Base-by-base conservation (phyloP, 352 stramenopile genomes). In the Pythium sp. region DNA sequence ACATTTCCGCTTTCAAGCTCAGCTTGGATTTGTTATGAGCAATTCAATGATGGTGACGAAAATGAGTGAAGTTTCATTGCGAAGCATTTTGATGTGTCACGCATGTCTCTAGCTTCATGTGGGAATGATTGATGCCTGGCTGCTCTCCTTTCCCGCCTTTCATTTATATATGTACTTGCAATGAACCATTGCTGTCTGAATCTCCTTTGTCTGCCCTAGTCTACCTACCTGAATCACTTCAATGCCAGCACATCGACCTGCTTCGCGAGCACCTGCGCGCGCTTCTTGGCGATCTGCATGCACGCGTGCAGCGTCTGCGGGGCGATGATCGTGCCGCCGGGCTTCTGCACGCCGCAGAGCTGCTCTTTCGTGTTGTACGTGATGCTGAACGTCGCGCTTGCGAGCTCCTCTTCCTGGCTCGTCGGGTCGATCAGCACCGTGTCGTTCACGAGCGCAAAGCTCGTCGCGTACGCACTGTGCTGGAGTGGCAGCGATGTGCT, bases 331-430 rank as follows among this genome's bases (percentile, higher is more conserved):
- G 66, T 56, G 9, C 87, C 87, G 26, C 87, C 87, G 9, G 87
- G 71, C 67, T 95, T 95, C 69, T 92, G 77, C 51, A 95, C 82
- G 24, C 85, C 66, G 58, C 77, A 86, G 51, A 95, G 81, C 69
- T 90, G 73, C 18, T 72, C 76, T 5, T 84, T 69, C 14, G 81
- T 88, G 54, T 68, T 92, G 74, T 91, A 91, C 28, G 84, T 79
- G 66, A 94, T 69, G 56, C 71, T 87, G 67, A 92, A 85, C n/a
- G 76, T 65, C 65, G 79, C 73, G 58, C 62, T 77, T 22, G 86
- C 74, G 12, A 90, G 74, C n/a, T 80, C 67, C 65, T 95, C 87
- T 62, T 95, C 87, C 51, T 88, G 74, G 61, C 78, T 84, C 5
- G 80, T 93, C 32, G 87, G 87, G 64, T 95, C 87, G 46, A 93